phyloP scores from a whole-genome alignment of 345 rosid species.

The Pelargonium nanum region DNA sequence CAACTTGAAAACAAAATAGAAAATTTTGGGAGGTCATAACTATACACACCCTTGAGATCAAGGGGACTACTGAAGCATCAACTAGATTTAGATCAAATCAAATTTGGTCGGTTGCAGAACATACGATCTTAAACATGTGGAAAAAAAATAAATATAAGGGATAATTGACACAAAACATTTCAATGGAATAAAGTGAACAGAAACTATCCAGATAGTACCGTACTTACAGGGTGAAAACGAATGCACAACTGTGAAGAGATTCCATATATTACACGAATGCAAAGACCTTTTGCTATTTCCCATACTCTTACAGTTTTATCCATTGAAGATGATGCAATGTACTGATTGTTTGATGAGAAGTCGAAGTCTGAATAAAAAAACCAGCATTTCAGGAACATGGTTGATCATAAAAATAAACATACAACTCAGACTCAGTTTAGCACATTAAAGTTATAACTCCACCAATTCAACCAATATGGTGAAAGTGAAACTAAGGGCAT shows the following conservation, averaged over 20 bases:
- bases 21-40: neutral
- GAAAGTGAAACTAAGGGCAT: too few species aligned
- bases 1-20: too few species aligned
- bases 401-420: slow-evolving; percentile 4
- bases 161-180: neutral
- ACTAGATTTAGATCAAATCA: neutral
- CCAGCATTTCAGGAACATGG: slow-evolving; percentile 13
- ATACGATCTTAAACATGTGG: neutral
- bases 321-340: slow-evolving; percentile 80
- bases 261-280: slow-evolving; percentile 94
- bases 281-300: slow-evolving; percentile 83
- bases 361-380: slow-evolving; percentile 68
- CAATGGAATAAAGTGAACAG: neutral
- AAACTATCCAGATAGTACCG: neutral
- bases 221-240: slow-evolving; percentile 92
- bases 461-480: too few species aligned
- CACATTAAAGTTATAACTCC: slow-evolving; percentile 2
- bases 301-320: slow-evolving; percentile 98
- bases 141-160: neutral
- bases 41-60: neutral
- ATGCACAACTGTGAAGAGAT: slow-evolving; percentile 76
- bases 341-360: slow-evolving; percentile 95
- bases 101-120: neutral
- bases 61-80: neutral
- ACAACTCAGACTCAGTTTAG: neutral